Percentiles rank a stretch among this genome's conserved stretches.
phyloP scores from a whole-genome alignment of 768 basidiomycete species.

The Scleroderma citrinum region DNA sequence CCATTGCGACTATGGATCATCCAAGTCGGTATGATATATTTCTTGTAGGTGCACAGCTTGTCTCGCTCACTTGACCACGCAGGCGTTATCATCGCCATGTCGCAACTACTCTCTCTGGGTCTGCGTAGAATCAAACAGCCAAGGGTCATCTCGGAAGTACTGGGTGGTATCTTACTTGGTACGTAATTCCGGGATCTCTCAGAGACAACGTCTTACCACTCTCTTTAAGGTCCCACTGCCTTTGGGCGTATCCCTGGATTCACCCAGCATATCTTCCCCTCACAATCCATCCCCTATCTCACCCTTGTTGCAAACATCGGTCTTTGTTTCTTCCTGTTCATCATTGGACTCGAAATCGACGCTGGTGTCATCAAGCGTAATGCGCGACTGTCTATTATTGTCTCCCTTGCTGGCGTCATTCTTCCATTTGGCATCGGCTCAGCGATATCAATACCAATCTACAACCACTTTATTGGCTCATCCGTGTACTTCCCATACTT shows the following conservation, averaged over 20 bases:
- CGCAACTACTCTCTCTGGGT: slow-evolving; percentile 61
- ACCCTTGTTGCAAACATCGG: slow-evolving; percentile 88
- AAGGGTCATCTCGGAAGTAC: slow-evolving; percentile 88
- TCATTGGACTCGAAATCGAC: slow-evolving; percentile 92
- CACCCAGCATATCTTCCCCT: slow-evolving; percentile 79
- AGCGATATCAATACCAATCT: slow-evolving; percentile 66
- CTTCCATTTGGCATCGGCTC: slow-evolving; percentile 87
- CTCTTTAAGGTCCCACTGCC: slow-evolving; percentile 38
- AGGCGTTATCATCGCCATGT: slow-evolving; percentile 78
- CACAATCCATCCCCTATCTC: slow-evolving; percentile 63
- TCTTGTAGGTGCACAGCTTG: neutral
- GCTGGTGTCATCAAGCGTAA: slow-evolving; percentile 70
- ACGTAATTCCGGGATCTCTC: slow-evolving; percentile 21
- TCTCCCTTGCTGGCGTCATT: slow-evolving; percentile 77
- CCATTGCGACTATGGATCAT: slow-evolving; percentile 76
- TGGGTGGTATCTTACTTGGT: slow-evolving; percentile 85
- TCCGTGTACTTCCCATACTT: slow-evolving; percentile 74
- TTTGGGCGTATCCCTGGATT: slow-evolving; percentile 87
- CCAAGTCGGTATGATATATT: slow-evolving; percentile 51
- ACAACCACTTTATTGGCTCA: slow-evolving; percentile 61
- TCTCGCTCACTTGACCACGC: slow-evolving; percentile 6
- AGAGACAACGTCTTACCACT: slow-evolving; percentile 36
- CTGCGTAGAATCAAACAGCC: slow-evolving; percentile 77
- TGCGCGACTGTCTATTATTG: slow-evolving; percentile 54
- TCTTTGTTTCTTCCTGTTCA: slow-evolving; percentile 82